Base-by-base conservation (phyloP, 2,329 filamentous ascomycete species). In the Pseudopyricularia cyperi region DNA sequence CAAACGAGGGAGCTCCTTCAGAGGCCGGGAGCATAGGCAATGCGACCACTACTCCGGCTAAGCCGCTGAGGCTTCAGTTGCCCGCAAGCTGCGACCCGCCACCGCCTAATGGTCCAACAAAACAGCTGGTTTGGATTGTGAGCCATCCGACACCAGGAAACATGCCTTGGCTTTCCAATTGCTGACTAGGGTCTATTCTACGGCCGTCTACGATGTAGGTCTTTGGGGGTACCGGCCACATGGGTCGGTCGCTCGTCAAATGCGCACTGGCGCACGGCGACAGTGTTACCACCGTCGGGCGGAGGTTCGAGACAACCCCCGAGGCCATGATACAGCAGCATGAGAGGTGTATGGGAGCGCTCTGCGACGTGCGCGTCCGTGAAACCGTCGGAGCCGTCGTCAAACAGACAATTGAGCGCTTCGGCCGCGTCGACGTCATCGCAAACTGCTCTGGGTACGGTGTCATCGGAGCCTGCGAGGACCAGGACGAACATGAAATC, bases 151-250 rank as follows among this genome's bases (percentile, higher is more conserved):
- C 30, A 24, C 39, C 30, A 9, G 11, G 28, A 35, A 19, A n/a
- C n/a, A n/a, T n/a, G 39, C 19, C 54, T 47, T 14, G 52, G 15
- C 52, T 52, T 46, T 32, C 53, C 44, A 47, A 47, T 15, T 50
- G 54, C 53, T 48, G 28, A 49, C 48, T 4, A 28, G 12, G 32
- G 54, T 26, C 33, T 19, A 24, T 22, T 33, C 14, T 17, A 14
- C 46, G 46, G 30, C 12, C 15, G 26, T 46, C 42, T 32, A 11
- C 11, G 50, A 24, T 33, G 22, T 35, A 89, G 88, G 75, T 97
- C 52, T 98, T 96, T 67, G 93, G 93, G 48, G 90, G 89, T 48
- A 96, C 90, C n/a, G 93, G 93, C 52, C 93, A 98, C 62, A 95
- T 97, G 76, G 93, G 93, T 54, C 84, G 89, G 51, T 94, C 87